These are phyloP conservation scores for Phaeotremella fagi DNA, from an alignment of 768 basidiomycete species.

Conservation along the genomic window DNA sequence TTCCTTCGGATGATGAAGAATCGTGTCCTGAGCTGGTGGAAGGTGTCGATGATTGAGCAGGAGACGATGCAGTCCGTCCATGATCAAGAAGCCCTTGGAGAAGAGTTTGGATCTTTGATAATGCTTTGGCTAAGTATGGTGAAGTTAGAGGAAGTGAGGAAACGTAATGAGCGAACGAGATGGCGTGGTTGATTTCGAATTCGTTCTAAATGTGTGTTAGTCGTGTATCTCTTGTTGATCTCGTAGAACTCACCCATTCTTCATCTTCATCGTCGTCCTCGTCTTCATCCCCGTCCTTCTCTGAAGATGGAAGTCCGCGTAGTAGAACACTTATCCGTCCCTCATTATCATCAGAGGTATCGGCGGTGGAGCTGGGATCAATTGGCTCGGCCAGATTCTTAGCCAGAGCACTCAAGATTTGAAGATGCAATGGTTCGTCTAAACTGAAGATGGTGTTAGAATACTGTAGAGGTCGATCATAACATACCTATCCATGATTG, in stretches of 20 bases:
- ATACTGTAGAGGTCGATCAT: neutral
- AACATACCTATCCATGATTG: slow-evolving; percentile 36
- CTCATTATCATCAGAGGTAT: neutral
- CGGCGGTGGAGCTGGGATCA: neutral
- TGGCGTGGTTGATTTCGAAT: slow-evolving; percentile 40
- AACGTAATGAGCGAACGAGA: slow-evolving; percentile 45
- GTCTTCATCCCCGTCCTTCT: neutral
- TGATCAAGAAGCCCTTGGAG: slow-evolving; percentile 25
- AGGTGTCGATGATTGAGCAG: slow-evolving; percentile 8
- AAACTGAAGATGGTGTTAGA: slow-evolving; percentile 24
- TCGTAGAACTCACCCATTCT: slow-evolving; percentile 24
- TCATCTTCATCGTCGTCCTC: slow-evolving; percentile 23
- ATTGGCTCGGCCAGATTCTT: slow-evolving; percentile 23
- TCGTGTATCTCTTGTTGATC: neutral
- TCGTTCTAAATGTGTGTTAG: slow-evolving; percentile 24
- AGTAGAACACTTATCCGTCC: slow-evolving; percentile 10
- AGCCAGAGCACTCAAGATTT: slow-evolving; percentile 41
- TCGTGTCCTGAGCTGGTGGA: slow-evolving; percentile 24
- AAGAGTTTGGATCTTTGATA: slow-evolving; percentile 22
- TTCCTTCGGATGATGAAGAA: neutral
- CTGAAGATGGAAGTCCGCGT: slow-evolving; percentile 19
- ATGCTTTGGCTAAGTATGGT: slow-evolving; percentile 11
- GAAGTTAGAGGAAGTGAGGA: slow-evolving; percentile 27
- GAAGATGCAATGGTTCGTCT: slow-evolving; percentile 41
- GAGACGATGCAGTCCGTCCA: slow-evolving; percentile 1